A percentile compares a stretch with the other conserved stretches of the same genome.
Evolutionary conservation across 225 moss, liverwort and hornwort genomes (phyloP).

Genomic region (Neckera pumila): DNA sequence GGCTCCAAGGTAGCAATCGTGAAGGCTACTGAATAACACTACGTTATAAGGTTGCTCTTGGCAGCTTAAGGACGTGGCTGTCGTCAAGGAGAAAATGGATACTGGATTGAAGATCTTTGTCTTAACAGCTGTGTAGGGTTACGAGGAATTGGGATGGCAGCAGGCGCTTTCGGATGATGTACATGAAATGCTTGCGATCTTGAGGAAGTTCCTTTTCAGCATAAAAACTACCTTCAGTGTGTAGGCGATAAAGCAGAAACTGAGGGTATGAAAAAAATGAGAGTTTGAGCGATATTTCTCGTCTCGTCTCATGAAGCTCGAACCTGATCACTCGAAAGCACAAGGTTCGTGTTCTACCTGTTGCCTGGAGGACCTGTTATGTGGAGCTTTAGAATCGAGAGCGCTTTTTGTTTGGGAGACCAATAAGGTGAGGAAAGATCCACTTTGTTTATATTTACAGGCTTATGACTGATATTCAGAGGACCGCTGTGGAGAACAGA

Average conservation of each 20-base stretch:
- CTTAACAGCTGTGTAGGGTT: conserved; percentile 26
- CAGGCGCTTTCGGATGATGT: conserved; percentile 1
- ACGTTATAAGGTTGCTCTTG: too few relatives aligned
- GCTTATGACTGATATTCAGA: neutral
- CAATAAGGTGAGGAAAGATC: conserved; percentile 7
- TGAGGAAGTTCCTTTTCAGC: neutral
- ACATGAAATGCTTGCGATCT: neutral
- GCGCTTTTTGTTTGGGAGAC: neutral
- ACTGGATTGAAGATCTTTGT: neutral
- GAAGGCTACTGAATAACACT: too few relatives aligned
- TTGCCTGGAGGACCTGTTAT: neutral
- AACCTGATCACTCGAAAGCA: neutral
- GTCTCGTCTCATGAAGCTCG: neutral
- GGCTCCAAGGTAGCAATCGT: too few relatives aligned
- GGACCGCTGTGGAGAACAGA: conserved; percentile 7
- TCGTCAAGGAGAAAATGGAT: conserved; percentile 29
- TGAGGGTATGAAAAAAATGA: conserved; percentile 1
- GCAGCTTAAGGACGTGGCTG: conserved; percentile 51
- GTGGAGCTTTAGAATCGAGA: neutral
- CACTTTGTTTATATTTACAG: conserved; percentile 18
- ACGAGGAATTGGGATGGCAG: neutral
- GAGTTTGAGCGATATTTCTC: neutral
- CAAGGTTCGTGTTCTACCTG: neutral
- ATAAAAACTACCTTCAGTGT: neutral
- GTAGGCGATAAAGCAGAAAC: neutral